Base-by-base conservation (phyloP, 306 rosid species). In the Castanospermum australe region DNA sequence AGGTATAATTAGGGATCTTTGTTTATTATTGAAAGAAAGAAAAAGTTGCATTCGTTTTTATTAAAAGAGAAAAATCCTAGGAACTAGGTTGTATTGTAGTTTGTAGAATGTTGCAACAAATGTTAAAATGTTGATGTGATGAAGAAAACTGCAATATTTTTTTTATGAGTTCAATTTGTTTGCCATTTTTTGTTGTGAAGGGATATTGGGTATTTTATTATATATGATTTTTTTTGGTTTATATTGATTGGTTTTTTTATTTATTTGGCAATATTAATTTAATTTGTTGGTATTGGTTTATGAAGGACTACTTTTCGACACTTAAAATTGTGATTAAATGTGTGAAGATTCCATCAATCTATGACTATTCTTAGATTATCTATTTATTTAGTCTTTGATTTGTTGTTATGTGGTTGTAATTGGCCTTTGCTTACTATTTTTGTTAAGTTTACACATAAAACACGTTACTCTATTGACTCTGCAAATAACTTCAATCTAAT, bases 11-110 rank as follows among this genome's bases (percentile, higher is more conserved):
- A 28, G 25, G 22, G 15, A 8, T 60, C 67, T 61, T 39, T 76
- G 61, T 18, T 75, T 48, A 67, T 61, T 38, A 75, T 45, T 75
- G 81, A 20, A 48, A 75, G 67, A 66, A 66, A 33, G 8, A 44
- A 56, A 11, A 45, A 66, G 51, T 56, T 60, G n/a, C 15, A 39
- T 72, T 65, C 44, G 75, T 14, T 22, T 14, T 22, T 57, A 8
- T 68, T 50, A 8, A 41, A 38, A 77, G 32, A 66, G 30, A 64
- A 50, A 50, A 51, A 39, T 48, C 62, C 24, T 67, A 35, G 73
- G 42, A 50, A 32, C 48, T 47, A 12, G 38, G 65, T 12, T 9
- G 35, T 9, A 54, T 25, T 67, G 20, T 54, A 32, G 41, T 39
- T 25, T 67, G 20, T 54, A 32, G 41, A 79, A 13, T 32, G 42